Evolutionary conservation across 148 eudicot species (phyloP).

Genomic region (Agrostemma githago): DNA sequence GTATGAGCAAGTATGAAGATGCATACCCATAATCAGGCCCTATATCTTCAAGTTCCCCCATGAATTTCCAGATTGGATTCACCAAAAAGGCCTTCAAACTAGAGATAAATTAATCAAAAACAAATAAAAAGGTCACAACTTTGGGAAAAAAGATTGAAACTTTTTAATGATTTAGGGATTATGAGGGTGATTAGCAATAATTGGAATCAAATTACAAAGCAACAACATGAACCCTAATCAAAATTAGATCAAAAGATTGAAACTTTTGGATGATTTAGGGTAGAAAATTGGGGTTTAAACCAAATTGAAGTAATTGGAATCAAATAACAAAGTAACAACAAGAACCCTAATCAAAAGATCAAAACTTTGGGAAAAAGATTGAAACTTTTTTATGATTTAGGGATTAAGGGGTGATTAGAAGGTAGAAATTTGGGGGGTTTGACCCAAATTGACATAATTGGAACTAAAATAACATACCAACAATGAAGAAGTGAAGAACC

Average conservation of each 20-base stretch:
- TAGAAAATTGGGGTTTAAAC: too few species aligned
- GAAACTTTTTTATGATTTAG: not conserved
- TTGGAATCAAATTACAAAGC: too few species aligned
- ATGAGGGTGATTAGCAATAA: not conserved
- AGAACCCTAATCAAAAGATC: not conserved
- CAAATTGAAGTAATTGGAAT: too few species aligned
- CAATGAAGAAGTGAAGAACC: not conserved
- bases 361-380: not conserved
- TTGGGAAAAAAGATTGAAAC: not conserved
- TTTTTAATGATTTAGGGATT: not conserved
- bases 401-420: not conserved
- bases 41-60: slow-evolving; percentile 35
- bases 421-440: not conserved
- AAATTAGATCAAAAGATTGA: too few species aligned
- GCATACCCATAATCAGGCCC: slow-evolving; percentile 35
- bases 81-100: not conserved
- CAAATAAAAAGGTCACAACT: slow-evolving; percentile 7
- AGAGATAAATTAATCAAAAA: not conserved
- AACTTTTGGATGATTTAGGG: too few species aligned
- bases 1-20: not conserved
- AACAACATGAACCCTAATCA: too few species aligned
- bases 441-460: not conserved
- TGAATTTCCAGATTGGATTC: slow-evolving; percentile 20
- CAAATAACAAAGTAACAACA: too few species aligned
- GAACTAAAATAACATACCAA: not conserved